Conservation (phyloP, 257 asterid species). For the Solanum virginianum region DNA sequence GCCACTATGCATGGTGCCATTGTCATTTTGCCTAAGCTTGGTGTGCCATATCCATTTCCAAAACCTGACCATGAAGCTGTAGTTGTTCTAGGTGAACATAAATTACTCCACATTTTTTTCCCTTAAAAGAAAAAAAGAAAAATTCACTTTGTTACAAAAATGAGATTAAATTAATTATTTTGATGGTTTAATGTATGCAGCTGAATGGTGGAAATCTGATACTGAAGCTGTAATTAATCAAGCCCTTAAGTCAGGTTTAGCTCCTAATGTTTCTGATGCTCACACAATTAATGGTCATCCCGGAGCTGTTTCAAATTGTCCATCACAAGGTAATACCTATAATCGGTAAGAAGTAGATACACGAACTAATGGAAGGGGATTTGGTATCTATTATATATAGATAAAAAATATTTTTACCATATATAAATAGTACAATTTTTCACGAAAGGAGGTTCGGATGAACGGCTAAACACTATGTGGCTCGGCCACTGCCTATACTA, state of each 20-base stretch:
- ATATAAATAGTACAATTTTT: no score
- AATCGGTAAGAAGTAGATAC: no score
- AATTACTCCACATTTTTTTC: not conserved
- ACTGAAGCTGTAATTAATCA: constrained; percentile 54
- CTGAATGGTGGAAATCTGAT: constrained; percentile 77
- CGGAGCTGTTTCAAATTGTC: constrained; percentile 25
- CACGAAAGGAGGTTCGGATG: no score
- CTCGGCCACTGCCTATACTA: not conserved
- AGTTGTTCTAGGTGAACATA: constrained; percentile 29
- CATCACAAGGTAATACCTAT: not conserved
- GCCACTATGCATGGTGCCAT: constrained; percentile 61
- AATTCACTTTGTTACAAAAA: not conserved
- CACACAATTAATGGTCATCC: constrained; percentile 70
- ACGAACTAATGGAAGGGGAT: no score
- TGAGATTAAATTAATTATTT: not conserved
- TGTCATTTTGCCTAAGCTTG: constrained; percentile 49
- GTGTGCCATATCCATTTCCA: constrained; percentile 58
- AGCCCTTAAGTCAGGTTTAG: constrained; percentile 42
- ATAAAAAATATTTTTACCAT: no score
- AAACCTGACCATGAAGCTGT: constrained; percentile 50
- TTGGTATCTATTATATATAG: no score
- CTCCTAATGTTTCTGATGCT: constrained; percentile 68
- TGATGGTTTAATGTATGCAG: constrained; percentile 10
- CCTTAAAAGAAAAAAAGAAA: no score
- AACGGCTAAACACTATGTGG: no score